A percentile compares a stretch with the other conserved stretches of the same genome.
These are phyloP conservation scores for Neoascochyta sp. DNA, from an alignment of 2,329 filamentous ascomycete species.

Conservation along the genomic window DNA sequence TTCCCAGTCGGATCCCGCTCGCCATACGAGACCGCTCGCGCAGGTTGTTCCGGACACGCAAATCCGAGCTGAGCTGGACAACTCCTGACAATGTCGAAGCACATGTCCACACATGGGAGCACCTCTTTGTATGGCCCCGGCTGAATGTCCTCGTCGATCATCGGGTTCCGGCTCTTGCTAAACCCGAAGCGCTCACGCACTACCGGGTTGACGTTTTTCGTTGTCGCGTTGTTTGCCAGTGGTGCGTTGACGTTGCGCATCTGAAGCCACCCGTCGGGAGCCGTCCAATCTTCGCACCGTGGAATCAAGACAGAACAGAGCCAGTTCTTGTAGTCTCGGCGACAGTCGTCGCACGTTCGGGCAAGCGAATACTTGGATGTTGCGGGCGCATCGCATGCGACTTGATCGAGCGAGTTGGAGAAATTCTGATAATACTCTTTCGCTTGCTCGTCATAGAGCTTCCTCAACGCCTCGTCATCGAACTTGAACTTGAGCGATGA, in stretches of 20 bases:
- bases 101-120: slow-evolving; percentile 81
- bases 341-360: slow-evolving; percentile 72
- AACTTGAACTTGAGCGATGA: slow-evolving; percentile 65
- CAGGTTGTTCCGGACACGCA: slow-evolving; percentile 57
- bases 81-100: slow-evolving; percentile 77
- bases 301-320: slow-evolving; percentile 91
- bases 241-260: slow-evolving; percentile 64
- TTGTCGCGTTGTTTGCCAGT: slow-evolving; percentile 9
- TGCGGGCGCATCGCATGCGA: slow-evolving; percentile 74
- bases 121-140: slow-evolving; percentile 95
- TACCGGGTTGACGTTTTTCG: slow-evolving; percentile 25
- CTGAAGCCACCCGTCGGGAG: slow-evolving; percentile 50
- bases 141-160: slow-evolving; percentile 67
- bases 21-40: slow-evolving; percentile 24
- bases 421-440: slow-evolving; percentile 70
- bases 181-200: slow-evolving; percentile 36
- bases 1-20: slow-evolving; percentile 10
- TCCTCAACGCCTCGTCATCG: slow-evolving; percentile 59
- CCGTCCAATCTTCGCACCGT: slow-evolving; percentile 80
- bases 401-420: slow-evolving; percentile 73
- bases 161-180: slow-evolving; percentile 62
- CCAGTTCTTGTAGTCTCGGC: slow-evolving; percentile 83
- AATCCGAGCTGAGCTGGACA: slow-evolving; percentile 78
- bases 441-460: slow-evolving; percentile 76
- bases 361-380: slow-evolving; percentile 79